Conservation (phyloP, 2,329 filamentous ascomycete species). For the Lachnellula hyalina region DNA sequence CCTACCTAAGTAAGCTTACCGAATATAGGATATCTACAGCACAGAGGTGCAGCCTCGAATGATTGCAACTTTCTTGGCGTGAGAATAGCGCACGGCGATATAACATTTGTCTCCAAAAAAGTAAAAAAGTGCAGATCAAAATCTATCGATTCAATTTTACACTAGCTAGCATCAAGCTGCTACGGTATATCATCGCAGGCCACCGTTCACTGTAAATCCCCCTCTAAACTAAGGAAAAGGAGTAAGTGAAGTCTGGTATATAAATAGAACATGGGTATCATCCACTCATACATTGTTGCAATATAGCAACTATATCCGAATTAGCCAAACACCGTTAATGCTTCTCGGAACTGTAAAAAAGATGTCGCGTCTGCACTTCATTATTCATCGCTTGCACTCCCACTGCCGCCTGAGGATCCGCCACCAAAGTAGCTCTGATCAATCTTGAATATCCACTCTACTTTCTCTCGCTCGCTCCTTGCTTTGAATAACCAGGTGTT, state of each 20-base stretch:
- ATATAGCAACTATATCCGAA: not conserved
- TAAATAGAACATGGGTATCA: conserved; percentile 15
- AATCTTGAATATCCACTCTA: conserved; percentile 94
- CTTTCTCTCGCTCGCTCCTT: conserved; percentile 83
- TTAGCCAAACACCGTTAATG: conserved; percentile 1
- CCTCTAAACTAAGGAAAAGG: not conserved
- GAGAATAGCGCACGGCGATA: too few relatives aligned
- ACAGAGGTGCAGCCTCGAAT: too few relatives aligned
- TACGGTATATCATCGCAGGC: not conserved
- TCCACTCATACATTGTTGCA: conserved; percentile 9
- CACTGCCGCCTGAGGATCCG: conserved; percentile 12
- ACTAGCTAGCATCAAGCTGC: not conserved
- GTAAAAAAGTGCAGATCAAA: not conserved
- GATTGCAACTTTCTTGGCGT: too few relatives aligned
- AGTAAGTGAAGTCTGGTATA: conserved; percentile 2
- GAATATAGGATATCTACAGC: too few relatives aligned
- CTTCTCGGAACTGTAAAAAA: not conserved
- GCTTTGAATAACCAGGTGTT: conserved; percentile 95
- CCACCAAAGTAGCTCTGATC: conserved; percentile 56
- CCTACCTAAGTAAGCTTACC: too few relatives aligned
- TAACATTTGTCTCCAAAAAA: too few relatives aligned
- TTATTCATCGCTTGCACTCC: conserved; percentile 14
- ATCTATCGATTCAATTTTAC: not conserved
- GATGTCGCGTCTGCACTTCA: not conserved
- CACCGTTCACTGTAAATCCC: not conserved